Evolutionary conservation across 768 basidiomycete genomes (phyloP).

Genomic region (Boletus fagicola): DNA sequence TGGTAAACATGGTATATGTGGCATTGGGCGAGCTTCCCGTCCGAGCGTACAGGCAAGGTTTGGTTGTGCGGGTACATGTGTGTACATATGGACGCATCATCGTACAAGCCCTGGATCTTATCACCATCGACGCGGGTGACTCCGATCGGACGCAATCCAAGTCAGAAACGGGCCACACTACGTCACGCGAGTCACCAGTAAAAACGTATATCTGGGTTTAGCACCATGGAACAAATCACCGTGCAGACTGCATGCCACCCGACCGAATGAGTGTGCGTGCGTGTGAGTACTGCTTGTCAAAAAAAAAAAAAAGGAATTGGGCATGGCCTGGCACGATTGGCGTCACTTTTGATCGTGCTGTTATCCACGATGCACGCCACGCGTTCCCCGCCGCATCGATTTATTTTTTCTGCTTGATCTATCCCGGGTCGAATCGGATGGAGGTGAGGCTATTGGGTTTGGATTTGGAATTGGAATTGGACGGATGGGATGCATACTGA

Average conservation of each 20-base stretch:
- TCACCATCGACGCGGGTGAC: background rate
- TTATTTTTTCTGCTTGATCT: background rate
- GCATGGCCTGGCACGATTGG: background rate
- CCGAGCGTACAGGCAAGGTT: background rate
- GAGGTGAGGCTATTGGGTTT: background rate
- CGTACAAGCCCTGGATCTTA: background rate
- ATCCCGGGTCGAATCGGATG: background rate
- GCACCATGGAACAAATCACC: background rate
- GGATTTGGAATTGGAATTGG: too few relatives aligned
- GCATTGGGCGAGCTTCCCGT: background rate
- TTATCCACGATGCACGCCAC: background rate
- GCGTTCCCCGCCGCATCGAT: background rate
- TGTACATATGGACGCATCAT: background rate
- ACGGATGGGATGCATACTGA: too few relatives aligned
- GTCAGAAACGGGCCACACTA: background rate
- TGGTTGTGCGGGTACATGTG: too few relatives aligned
- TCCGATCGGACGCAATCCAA: background rate
- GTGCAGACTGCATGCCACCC: background rate
- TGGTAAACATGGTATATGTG: slow-evolving; percentile 7
- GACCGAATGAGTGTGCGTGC: too few relatives aligned
- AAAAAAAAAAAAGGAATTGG: background rate
- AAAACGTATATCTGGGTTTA: background rate
- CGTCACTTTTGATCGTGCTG: background rate
- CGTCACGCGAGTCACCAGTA: background rate
- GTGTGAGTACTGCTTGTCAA: too few relatives aligned